Evolutionary conservation across 1,284 basidiomycete genomes (phyloP), one percentile per base, ranked within the genome.

Genomic region (Leccinum angustisporum): DNA sequence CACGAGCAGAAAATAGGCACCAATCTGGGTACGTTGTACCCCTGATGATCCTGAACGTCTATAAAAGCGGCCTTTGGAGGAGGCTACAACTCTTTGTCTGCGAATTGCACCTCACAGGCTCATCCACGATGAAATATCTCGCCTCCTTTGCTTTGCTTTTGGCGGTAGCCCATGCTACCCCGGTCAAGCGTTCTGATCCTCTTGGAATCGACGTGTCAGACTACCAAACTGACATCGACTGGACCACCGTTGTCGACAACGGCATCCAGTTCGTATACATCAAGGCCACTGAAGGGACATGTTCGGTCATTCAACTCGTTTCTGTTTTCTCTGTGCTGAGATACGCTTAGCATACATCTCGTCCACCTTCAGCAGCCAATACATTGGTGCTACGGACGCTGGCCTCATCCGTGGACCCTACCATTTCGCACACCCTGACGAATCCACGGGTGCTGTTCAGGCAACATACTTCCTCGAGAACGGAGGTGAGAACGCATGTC

Each of bases 211-310:
- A 88, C 67, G 81, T 90, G 57, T 87, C 86, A 21, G 65, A 73
- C 66, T 84, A 79, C 63, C 87, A 89, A 64, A 68, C 79, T 27
- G 71, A 68, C 62, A 75, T 88, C 25, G 76, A 87, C 72, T 87
- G 85, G 83, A 75, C 72, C 36, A 76, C 79, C 8, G 83, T 84
- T 63, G 80, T 79, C 61, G 72, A 80, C n/a, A 85, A 85, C 63
- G 86, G 86, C 4, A 73, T 87, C 51, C 63, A 77, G 14, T 90
- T 88, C 66, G 85, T 78, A 10, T 88, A 81, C 69, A 87, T 90
- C 80, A 90, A 90, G 71, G 88, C 86, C 13, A 90, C 87, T 5
- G 86, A 90, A 69, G 85, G 86, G 14, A 87, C 83, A 46, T 73
- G 80, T 87, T 56, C 62, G 66, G 73, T 43, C 21, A 46, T 59